Conservation (phyloP, 2,329 filamentous ascomycete genomes). For the Pestalotiopsis sp. region DNA sequence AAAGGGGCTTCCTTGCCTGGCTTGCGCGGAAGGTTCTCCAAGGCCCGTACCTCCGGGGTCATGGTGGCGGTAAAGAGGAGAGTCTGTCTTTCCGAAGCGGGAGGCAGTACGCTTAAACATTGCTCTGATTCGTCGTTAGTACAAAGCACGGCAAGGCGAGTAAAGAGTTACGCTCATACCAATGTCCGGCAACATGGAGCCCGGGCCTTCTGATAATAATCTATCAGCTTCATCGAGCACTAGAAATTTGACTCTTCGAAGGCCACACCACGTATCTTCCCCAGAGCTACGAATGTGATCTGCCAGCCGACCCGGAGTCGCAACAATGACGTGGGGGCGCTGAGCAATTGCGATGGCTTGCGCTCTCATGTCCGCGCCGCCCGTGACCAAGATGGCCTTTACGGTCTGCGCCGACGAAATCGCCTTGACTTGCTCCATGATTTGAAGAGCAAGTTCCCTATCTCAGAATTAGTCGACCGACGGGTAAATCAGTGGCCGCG, state of each 20-base stretch:
- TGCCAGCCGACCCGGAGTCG: slow-evolving; percentile 88
- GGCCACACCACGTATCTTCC: slow-evolving; percentile 82
- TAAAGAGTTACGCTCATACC: background rate
- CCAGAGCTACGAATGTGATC: slow-evolving; percentile 93
- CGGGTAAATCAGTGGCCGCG: background rate
- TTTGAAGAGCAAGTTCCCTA: slow-evolving; percentile 90
- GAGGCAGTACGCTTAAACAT: slow-evolving; percentile 80
- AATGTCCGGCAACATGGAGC: slow-evolving; percentile 93
- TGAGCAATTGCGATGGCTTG: slow-evolving; percentile 84
- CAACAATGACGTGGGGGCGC: slow-evolving; percentile 89
- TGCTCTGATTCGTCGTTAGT: slow-evolving; percentile 54
- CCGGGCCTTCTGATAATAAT: slow-evolving; percentile 72
- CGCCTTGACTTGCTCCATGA: slow-evolving; percentile 94
- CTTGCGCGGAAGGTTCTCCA: slow-evolving; percentile 76
- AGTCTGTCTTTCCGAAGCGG: slow-evolving; percentile 80
- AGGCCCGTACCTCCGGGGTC: slow-evolving; percentile 84
- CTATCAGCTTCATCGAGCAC: slow-evolving; percentile 97
- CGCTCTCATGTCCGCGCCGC: slow-evolving; percentile 87
- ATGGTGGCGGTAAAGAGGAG: slow-evolving; percentile 95
- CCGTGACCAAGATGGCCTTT: slow-evolving; percentile 87
- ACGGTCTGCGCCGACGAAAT: slow-evolving; percentile 86
- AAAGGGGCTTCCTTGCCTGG: slow-evolving; percentile 77
- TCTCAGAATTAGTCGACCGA: slow-evolving; percentile 16
- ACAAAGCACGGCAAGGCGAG: background rate
- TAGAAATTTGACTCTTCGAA: slow-evolving; percentile 79